Conservation (phyloP, 2,329 filamentous ascomycete genomes). For the Arthrobotrys musiformis region DNA sequence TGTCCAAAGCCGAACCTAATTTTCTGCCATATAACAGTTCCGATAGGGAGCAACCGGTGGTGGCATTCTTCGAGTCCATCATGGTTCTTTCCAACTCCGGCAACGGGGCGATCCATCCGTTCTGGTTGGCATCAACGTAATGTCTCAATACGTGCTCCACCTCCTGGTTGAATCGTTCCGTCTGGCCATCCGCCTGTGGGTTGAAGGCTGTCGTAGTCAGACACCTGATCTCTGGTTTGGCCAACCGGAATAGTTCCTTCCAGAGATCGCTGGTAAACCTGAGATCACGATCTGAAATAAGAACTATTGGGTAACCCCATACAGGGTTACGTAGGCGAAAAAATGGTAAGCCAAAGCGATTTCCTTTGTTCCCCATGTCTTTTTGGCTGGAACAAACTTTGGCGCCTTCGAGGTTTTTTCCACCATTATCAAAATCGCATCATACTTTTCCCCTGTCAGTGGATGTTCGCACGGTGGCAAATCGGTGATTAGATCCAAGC, state of each 20-base stretch:
- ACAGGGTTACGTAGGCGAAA: not conserved
- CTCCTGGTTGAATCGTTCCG: not conserved
- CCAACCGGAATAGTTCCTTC: not conserved
- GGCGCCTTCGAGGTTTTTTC: not conserved
- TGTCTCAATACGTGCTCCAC: not conserved
- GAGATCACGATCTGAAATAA: not conserved
- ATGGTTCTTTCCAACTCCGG: not conserved
- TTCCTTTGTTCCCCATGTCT: not conserved
- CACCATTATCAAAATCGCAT: not conserved
- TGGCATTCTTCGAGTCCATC: not conserved
- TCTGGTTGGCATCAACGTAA: not conserved
- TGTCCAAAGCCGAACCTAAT: not conserved
- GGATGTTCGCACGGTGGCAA: too few relatives aligned
- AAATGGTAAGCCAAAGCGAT: not conserved
- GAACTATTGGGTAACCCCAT: not conserved
- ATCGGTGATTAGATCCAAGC: slow-evolving; percentile 1
- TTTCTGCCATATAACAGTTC: not conserved
- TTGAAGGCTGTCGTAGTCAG: not conserved
- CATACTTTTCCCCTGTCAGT: not conserved
- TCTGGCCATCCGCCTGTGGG: not conserved
- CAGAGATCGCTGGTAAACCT: not conserved
- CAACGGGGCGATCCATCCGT: not conserved
- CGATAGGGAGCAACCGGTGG: not conserved
- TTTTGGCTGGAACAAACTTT: not conserved
- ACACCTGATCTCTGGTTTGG: not conserved